These are phyloP conservation scores for Casuarina cunninghamiana DNA, from an alignment of 306 rosid genomes.

Conservation along the genomic window DNA sequence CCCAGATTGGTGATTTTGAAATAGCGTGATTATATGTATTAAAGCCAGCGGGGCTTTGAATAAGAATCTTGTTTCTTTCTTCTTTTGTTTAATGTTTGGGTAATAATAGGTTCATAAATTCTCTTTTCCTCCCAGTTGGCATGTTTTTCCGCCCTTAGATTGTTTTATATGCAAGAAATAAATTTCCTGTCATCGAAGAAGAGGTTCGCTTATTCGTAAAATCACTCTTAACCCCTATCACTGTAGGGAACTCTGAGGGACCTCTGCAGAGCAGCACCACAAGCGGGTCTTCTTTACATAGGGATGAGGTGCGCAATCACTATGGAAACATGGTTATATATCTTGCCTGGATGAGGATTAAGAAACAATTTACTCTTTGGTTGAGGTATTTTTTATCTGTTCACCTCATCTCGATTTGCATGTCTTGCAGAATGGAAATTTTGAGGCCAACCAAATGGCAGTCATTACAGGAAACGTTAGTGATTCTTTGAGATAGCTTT, in stretches of 20 bases:
- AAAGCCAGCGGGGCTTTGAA: no score
- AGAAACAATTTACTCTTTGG: slow-evolving; percentile 1
- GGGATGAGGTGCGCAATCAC: slow-evolving; percentile 43
- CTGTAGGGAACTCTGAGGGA: slow-evolving; percentile 71
- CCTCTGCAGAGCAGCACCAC: slow-evolving; percentile 49
- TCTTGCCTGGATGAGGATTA: background rate
- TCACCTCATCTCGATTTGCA: background rate
- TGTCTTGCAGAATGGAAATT: slow-evolving; percentile 37
- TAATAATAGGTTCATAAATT: background rate
- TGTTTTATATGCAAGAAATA: background rate
- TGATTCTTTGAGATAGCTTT: slow-evolving; percentile 21
- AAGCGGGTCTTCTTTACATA: slow-evolving; percentile 47
- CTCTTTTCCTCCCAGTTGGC: background rate
- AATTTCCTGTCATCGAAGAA: background rate
- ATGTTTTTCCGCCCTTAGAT: slow-evolving; percentile 7
- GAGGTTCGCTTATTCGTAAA: slow-evolving; percentile 7
- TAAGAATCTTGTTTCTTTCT: background rate
- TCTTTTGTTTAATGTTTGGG: background rate
- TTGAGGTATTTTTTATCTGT: background rate
- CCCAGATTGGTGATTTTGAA: background rate
- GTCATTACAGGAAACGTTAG: slow-evolving; percentile 27
- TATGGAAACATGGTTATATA: background rate
- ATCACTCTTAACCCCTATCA: slow-evolving; percentile 13
- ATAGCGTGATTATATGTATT: background rate
- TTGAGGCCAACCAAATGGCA: slow-evolving; percentile 39